A percentile compares a stretch with the other conserved stretches of the same genome.
Evolutionary conservation across 2,329 filamentous ascomycete genomes (phyloP).

Genomic region (Stromatinia cepivora): DNA sequence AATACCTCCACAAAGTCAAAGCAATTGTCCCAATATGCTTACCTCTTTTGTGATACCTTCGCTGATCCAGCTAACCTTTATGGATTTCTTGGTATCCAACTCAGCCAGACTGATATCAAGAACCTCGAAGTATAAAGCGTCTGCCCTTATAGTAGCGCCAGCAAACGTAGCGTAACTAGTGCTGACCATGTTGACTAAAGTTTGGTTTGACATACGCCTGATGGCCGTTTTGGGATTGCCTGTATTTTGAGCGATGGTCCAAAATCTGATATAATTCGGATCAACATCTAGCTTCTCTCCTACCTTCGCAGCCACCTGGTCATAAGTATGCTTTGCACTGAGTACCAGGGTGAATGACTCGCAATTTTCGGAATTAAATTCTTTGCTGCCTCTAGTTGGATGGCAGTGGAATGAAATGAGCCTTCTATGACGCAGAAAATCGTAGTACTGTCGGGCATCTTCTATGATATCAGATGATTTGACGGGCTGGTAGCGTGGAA

Average conservation of each 20-base stretch:
- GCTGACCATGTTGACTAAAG: conserved; percentile 75
- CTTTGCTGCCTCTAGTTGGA: conserved; percentile 51
- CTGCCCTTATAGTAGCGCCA: conserved; percentile 67
- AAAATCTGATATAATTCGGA: conserved; percentile 86
- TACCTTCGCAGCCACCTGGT: conserved; percentile 80
- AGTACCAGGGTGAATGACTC: conserved; percentile 74
- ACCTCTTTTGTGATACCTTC: conserved; percentile 93
- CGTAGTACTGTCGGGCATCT: conserved; percentile 85
- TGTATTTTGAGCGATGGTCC: conserved; percentile 74
- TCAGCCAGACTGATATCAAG: conserved; percentile 93
- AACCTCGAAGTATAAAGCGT: conserved; percentile 88
- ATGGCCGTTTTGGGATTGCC: conserved; percentile 77
- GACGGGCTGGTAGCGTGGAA: conserved; percentile 9
- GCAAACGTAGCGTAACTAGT: conserved; percentile 71
- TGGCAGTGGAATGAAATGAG: conserved; percentile 76
- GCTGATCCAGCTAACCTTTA: conserved; percentile 81
- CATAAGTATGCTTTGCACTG: conserved; percentile 87
- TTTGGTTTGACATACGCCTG: conserved; percentile 66
- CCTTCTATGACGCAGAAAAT: conserved; percentile 85
- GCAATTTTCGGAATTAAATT: conserved; percentile 49
- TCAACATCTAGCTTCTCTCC: conserved; percentile 75
- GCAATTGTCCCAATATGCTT: conserved; percentile 38
- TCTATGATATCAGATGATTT: conserved; percentile 45
- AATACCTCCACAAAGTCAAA: conserved; percentile 32
- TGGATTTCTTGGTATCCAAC: conserved; percentile 84